A percentile compares a stretch with the other conserved stretches of the same genome.
Conservation (phyloP, 208 protist species). For the Blechomonas ayalai region DNA sequence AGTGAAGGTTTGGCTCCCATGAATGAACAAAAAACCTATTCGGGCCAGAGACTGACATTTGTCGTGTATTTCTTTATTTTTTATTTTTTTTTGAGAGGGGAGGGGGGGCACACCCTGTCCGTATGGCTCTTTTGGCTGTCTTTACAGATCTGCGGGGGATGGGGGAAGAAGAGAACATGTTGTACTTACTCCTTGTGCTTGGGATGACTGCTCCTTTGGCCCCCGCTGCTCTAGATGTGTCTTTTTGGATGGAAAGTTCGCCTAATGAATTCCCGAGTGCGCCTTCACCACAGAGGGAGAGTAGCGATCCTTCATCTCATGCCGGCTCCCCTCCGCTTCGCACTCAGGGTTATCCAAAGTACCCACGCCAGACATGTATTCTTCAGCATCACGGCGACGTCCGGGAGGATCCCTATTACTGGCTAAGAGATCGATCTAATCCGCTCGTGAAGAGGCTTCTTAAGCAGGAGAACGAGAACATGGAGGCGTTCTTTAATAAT, state of each 20-base stretch:
- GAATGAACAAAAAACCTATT: no score
- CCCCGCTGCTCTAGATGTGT: no score
- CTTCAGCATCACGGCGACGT: conserved; percentile 30
- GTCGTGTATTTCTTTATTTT: no score
- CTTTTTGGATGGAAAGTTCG: no score
- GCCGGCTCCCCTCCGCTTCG: background rate
- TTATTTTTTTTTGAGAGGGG: no score
- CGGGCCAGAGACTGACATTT: no score
- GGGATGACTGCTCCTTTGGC: no score
- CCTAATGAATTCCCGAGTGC: no score
- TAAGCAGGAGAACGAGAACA: conserved; percentile 33
- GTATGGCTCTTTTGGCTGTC: background rate
- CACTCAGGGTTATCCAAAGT: conserved; percentile 6
- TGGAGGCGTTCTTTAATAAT: conserved; percentile 25
- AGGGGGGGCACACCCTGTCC: background rate
- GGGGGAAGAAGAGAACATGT: conserved; percentile 1
- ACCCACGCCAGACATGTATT: conserved; percentile 5
- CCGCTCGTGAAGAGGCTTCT: conserved; percentile 28
- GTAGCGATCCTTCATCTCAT: no score
- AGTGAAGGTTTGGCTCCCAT: no score
- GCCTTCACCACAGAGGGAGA: no score
- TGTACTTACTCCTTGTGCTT: background rate
- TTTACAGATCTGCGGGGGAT: background rate
- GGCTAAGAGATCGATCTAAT: conserved; percentile 32
- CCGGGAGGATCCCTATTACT: conserved; percentile 43